phyloP scores from a whole-genome alignment of 2,329 filamentous ascomycete species.

The Ophiostoma perfectum region DNA sequence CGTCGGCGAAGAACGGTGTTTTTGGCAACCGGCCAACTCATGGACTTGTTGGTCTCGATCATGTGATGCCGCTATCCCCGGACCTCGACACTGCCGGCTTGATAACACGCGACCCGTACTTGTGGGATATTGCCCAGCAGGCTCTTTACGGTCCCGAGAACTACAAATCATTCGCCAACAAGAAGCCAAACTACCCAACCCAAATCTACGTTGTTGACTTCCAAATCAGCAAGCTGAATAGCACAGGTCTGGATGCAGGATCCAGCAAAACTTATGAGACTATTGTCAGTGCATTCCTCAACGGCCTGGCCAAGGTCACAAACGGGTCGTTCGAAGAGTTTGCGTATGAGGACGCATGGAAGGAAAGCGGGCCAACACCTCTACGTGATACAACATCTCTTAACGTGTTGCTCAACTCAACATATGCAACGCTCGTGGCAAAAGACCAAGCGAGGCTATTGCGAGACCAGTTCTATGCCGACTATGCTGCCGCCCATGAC shows the following conservation, averaged over 20 bases:
- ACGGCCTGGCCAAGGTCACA: neutral
- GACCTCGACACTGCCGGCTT: neutral
- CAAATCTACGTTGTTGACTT: neutral
- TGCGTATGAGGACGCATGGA: neutral
- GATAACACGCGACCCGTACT: neutral
- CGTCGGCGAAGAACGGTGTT: neutral
- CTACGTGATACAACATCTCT: neutral
- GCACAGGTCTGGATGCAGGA: neutral
- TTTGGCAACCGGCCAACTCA: neutral
- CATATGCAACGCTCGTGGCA: neutral
- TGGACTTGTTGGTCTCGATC: neutral
- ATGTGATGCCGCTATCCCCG: neutral
- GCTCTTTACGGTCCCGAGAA: neutral
- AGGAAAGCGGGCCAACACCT: neutral
- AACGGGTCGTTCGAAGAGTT: neutral
- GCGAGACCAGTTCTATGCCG: neutral
- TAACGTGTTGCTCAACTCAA: neutral
- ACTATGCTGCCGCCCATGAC: neutral
- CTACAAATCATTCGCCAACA: neutral
- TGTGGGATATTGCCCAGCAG: neutral
- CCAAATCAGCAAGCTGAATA: neutral
- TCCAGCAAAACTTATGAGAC: neutral
- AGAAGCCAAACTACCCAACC: neutral
- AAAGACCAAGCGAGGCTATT: neutral
- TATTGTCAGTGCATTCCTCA: neutral